Evolutionary conservation across 768 basidiomycete species (phyloP).

Genomic region (Leccinum uliginosum): DNA sequence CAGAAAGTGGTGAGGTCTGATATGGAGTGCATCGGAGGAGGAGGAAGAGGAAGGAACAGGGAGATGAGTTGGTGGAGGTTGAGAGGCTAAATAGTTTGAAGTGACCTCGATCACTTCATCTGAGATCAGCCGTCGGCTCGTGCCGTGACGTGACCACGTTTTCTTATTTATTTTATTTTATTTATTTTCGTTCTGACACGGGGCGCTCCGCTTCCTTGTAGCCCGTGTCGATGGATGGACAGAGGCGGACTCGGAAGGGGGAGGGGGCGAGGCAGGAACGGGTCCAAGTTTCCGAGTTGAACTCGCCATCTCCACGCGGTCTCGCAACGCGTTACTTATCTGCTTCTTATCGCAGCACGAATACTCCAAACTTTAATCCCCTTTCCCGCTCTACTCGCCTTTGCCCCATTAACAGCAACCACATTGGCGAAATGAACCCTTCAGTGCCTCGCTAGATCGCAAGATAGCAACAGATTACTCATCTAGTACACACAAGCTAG

Average conservation of each 20-base stretch:
- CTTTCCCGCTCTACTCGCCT: slow-evolving; percentile 25
- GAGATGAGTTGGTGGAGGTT: slow-evolving; percentile 10
- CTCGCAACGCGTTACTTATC: slow-evolving; percentile 12
- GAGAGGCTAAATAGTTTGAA: slow-evolving; percentile 8
- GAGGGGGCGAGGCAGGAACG: slow-evolving; percentile 1
- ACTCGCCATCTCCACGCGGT: not conserved
- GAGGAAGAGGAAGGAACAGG: slow-evolving; percentile 6
- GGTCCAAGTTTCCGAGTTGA: not conserved
- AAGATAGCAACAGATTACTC: slow-evolving; percentile 26
- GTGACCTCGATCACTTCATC: slow-evolving; percentile 19
- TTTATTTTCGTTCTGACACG: too few species aligned
- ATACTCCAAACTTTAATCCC: slow-evolving; percentile 16
- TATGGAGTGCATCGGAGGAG: slow-evolving; percentile 64
- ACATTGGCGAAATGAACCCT: slow-evolving; percentile 26
- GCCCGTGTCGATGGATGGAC: not conserved
- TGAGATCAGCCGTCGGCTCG: slow-evolving; percentile 27
- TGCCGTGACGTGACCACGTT: slow-evolving; percentile 23
- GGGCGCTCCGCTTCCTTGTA: not conserved
- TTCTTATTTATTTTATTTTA: too few species aligned
- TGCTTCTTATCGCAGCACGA: slow-evolving; percentile 22
- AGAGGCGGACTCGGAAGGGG: not conserved
- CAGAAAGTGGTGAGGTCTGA: slow-evolving; percentile 87
- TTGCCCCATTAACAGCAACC: slow-evolving; percentile 7
- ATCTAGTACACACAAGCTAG: too few species aligned
- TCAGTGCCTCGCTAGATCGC: slow-evolving; percentile 2